Evolutionary conservation across 2,329 filamentous ascomycete genomes (phyloP).

Genomic region (Aurifilum marmelostoma): DNA sequence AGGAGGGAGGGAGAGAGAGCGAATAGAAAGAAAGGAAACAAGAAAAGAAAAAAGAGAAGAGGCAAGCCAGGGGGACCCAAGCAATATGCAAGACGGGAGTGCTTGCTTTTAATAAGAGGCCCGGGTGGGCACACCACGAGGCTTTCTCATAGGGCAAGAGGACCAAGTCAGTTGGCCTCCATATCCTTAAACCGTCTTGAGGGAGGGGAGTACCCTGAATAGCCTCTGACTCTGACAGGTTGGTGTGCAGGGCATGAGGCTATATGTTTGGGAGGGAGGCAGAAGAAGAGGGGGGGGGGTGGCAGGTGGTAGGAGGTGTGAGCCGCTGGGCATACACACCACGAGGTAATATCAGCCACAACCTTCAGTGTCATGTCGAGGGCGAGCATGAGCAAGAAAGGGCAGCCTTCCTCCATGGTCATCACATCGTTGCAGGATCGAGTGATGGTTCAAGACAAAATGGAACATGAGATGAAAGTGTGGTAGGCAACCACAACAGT

Average conservation of each 20-base stretch:
- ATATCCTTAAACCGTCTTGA: constrained; percentile 6
- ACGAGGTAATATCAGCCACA: constrained; percentile 27
- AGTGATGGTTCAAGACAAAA: constrained; percentile 14
- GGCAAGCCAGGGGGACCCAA: constrained; percentile 12
- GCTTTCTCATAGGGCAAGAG: constrained; percentile 19
- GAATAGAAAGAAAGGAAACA: constrained; percentile 23
- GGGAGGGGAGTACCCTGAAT: background rate
- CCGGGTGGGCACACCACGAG: constrained; percentile 18
- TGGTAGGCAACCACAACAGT: background rate
- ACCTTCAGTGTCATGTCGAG: constrained; percentile 23
- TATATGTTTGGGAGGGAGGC: constrained; percentile 21
- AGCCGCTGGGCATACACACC: constrained; percentile 22
- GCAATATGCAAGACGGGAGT: constrained; percentile 9
- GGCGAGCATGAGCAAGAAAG: constrained; percentile 20
- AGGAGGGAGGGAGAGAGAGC: constrained; percentile 19
- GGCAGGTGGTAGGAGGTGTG: constrained; percentile 4
- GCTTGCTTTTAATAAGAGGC: constrained; percentile 30
- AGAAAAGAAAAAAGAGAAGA: constrained; percentile 7
- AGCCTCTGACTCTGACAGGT: background rate
- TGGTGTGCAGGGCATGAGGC: constrained; percentile 26
- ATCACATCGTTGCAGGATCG: background rate
- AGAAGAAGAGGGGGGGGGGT: background rate
- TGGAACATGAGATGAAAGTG: constrained; percentile 8
- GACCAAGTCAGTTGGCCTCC: constrained; percentile 5
- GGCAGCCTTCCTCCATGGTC: background rate